Conservation (phyloP, 2,329 filamentous ascomycete genomes). For the Aulographum hederae region DNA sequence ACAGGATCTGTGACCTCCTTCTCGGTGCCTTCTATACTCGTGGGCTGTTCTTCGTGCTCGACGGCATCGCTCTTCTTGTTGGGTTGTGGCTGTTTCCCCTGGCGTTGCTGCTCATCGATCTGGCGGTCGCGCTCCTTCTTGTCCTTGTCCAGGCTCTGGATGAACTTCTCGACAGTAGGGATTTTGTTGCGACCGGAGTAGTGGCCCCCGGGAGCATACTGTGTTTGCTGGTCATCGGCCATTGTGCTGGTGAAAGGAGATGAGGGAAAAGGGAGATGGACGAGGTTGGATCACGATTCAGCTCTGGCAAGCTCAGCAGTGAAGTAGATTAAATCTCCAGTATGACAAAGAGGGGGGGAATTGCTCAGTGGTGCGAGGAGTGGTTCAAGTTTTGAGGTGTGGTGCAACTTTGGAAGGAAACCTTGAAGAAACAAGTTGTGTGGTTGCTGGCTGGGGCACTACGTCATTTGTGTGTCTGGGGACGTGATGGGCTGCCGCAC, state of each 20-base stretch:
- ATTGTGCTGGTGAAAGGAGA: too few species aligned
- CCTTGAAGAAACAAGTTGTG: too few species aligned
- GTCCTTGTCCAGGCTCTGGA: constrained; percentile 58
- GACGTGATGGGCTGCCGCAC: too few species aligned
- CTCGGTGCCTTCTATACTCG: constrained; percentile 26
- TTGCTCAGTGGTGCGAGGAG: too few species aligned
- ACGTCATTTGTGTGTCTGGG: too few species aligned
- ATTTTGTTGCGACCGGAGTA: constrained; percentile 74
- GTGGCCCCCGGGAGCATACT: constrained; percentile 38
- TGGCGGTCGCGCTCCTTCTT: constrained; percentile 58
- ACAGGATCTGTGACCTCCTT: constrained; percentile 68
- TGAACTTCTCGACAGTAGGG: constrained; percentile 72
- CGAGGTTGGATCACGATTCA: not conserved
- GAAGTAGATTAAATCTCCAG: too few species aligned
- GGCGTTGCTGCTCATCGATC: constrained; percentile 40
- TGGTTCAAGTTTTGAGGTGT: too few species aligned
- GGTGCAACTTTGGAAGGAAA: too few species aligned
- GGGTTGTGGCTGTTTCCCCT: constrained; percentile 6
- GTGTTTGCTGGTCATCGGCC: constrained; percentile 26
- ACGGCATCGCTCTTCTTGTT: constrained; percentile 16
- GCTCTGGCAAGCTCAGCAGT: not conserved
- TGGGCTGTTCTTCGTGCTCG: constrained; percentile 14
- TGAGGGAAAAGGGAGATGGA: not conserved
- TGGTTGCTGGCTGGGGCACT: too few species aligned
- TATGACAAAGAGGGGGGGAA: too few species aligned